Percentiles rank a stretch among this genome's conserved stretches.
These are phyloP conservation scores for Solanum hybrid DNA, from an alignment of 305 asterid species.

Conservation along the genomic window DNA sequence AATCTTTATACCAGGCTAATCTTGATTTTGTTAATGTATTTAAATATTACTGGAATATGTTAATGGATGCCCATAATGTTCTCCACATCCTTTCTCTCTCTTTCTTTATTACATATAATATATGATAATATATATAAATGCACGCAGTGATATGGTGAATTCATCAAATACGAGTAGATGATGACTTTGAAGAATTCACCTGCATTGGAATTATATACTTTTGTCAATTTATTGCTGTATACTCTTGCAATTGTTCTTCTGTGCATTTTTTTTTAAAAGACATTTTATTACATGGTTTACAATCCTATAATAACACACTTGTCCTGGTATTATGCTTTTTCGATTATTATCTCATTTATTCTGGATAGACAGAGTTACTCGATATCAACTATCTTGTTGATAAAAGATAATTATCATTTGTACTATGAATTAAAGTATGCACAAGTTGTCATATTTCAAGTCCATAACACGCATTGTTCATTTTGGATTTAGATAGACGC, in stretches of 20 bases:
- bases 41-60: neutral
- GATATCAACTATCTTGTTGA: neutral
- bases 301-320: neutral
- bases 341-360: neutral
- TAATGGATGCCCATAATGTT: constrained; percentile 13
- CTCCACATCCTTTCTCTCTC: constrained; percentile 3
- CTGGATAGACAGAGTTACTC: accelerated
- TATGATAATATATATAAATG: neutral
- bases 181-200: constrained; percentile 1
- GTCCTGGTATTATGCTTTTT: neutral
- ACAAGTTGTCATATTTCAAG: neutral
- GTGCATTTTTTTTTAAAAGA: neutral
- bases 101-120: neutral
- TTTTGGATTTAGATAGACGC: neutral
- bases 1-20: neutral
- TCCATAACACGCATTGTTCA: neutral
- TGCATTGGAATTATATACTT: neutral
- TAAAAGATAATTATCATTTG: neutral
- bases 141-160: neutral
- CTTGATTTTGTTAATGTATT: neutral
- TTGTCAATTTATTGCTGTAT: neutral
- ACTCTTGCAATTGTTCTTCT: neutral
- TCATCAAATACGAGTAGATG: constrained; percentile 7
- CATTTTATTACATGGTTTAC: neutral
- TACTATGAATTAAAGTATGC: neutral